Evolutionary conservation across 768 basidiomycete species (phyloP).

Genomic region (Kwoniella sp.): DNA sequence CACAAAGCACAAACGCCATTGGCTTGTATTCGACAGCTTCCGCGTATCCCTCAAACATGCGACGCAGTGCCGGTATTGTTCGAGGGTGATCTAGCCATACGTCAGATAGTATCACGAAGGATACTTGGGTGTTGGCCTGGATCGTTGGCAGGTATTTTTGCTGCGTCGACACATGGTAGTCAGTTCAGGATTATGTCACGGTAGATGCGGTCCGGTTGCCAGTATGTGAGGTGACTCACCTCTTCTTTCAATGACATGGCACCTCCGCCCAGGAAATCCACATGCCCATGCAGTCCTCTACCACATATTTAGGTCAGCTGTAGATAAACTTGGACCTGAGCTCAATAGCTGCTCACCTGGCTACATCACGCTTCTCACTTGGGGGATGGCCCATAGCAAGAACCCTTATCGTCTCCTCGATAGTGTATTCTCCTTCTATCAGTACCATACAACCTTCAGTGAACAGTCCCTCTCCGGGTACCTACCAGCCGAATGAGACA

Average conservation of each 20-base stretch:
- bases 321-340: background rate
- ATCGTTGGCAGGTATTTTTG: slow-evolving; percentile 54
- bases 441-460: slow-evolving; percentile 95
- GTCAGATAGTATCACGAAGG: slow-evolving; percentile 93
- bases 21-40: slow-evolving; percentile 90
- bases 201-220: slow-evolving; percentile 45
- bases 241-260: slow-evolving; percentile 88
- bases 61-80: slow-evolving; percentile 74
- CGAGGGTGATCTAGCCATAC: slow-evolving; percentile 90
- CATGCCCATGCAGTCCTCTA: slow-evolving; percentile 91
- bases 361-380: slow-evolving; percentile 81
- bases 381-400: slow-evolving; percentile 97
- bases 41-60: slow-evolving; percentile 71
- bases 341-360: slow-evolving; percentile 63
- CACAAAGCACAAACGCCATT: slow-evolving; percentile 85
- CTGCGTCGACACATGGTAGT: slow-evolving; percentile 27
- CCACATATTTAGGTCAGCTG: background rate
- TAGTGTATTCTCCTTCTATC: slow-evolving; percentile 93
- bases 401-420: slow-evolving; percentile 83
- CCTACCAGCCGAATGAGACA: slow-evolving; percentile 59
- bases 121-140: slow-evolving; percentile 62
- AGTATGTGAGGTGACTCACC: slow-evolving; percentile 62
- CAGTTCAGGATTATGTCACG: background rate
- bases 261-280: slow-evolving; percentile 95
- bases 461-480: slow-evolving; percentile 91